Base-by-base conservation (phyloP, 2,329 filamentous ascomycete genomes). In the Ciborinia camelliae region DNA sequence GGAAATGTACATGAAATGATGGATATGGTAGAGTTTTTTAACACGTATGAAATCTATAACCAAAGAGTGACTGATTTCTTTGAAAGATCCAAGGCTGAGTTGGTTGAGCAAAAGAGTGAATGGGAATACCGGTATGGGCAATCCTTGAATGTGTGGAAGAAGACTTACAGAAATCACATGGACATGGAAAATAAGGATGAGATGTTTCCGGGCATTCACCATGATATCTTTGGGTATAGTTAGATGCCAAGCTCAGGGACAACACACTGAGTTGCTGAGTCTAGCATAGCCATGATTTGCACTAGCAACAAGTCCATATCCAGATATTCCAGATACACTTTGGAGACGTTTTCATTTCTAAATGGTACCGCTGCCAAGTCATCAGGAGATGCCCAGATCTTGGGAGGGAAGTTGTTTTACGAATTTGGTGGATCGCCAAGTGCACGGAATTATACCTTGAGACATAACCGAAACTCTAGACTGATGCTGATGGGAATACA, bases 311-410 rank as follows among this genome's bases (percentile, higher is more conserved):
- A 28, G 47, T 41, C n/a, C 47, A 23, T 51, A 55, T 45, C 50
- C 30, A 37, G 35, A 30, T 15, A 43, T 26, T 45, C 50, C 30
- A 37, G 35, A 30, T 15, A 43, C 37, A 32, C 37, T 37, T 12
- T 18, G 26, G 18, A 26, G 23, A 35, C 41, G 28, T 45, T 57
- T 43, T 63, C 50, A 53, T 54, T 62, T 62, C 48, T 35, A 9
- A 54, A 35, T 47, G 41, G 41, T 60, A 47, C 37, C 39, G 26
- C n/a, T 37, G 37, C 52, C 43, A 48, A 63, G 41, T 39, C 28
- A 2, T 58, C 45, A 63, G 61, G 61, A 52, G 61, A 58, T 58
- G 61, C 61, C 61, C 43, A 63, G 61, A 58, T 63, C 61, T 63
- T 63, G 61, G 61, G 26, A 63, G 52, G 20, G 48, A 47, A 63